phyloP scores from a whole-genome alignment of 1,284 basidiomycete genomes.

The Irpex sp. region DNA sequence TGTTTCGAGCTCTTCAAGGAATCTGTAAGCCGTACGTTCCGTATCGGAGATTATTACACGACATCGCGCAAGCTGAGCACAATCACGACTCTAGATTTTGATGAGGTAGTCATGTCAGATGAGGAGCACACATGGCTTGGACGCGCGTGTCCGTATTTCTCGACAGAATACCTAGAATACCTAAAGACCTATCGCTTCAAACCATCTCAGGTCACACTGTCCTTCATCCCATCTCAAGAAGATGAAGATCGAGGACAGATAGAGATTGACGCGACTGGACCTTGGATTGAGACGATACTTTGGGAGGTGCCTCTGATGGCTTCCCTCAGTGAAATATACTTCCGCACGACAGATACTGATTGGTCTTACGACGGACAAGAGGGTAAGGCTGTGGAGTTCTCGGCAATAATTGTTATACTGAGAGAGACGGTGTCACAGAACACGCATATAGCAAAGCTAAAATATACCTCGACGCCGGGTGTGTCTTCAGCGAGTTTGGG shows the following conservation, averaged over 20 bases:
- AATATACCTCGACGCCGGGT: conserved; percentile 64
- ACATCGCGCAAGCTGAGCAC: background rate
- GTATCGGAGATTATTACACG: background rate
- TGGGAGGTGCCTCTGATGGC: conserved; percentile 98
- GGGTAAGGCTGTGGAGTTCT: conserved; percentile 39
- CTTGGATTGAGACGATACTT: conserved; percentile 88
- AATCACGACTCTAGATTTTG: conserved; percentile 51
- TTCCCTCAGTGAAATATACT: conserved; percentile 79
- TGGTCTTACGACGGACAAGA: conserved; percentile 85
- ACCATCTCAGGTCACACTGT: conserved; percentile 76
- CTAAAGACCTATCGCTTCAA: conserved; percentile 73
- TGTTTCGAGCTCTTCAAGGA: conserved; percentile 67
- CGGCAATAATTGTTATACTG: background rate
- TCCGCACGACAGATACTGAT: conserved; percentile 65
- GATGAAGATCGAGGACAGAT: conserved; percentile 63
- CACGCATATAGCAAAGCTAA: conserved; percentile 72
- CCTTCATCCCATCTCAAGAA: conserved; percentile 55
- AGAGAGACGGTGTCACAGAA: conserved; percentile 23
- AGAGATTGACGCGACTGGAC: conserved; percentile 71
- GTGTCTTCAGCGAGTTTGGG: conserved; percentile 90
- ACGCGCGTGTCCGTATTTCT: conserved; percentile 75
- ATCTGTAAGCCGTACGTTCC: conserved; percentile 62
- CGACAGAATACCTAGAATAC: conserved; percentile 73
- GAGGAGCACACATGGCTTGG: conserved; percentile 73
- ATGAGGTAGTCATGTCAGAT: conserved; percentile 53